Conservation (phyloP, 73 alveolate genomes). For the Loxodes magnus region DNA sequence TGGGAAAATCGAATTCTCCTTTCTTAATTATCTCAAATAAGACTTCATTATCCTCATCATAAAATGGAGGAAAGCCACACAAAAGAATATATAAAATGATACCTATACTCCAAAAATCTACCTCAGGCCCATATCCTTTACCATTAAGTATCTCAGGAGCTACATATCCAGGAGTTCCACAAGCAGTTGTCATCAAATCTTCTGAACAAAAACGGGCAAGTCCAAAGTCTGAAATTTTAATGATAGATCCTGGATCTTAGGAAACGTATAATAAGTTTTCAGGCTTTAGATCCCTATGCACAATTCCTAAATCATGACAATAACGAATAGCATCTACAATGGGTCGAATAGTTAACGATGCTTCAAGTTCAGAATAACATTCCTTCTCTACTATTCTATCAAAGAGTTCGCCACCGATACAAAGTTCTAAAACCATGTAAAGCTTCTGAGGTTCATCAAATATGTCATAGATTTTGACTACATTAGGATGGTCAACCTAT, state of each 20-base stretch:
- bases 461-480: constrained; percentile 53
- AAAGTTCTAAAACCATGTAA: constrained; percentile 64
- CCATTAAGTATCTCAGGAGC: constrained; percentile 96
- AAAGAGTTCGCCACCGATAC: constrained; percentile 81
- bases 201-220: constrained; percentile 83
- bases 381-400: constrained; percentile 95
- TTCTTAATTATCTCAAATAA: constrained; percentile 68
- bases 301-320: constrained; percentile 88
- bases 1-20: constrained; percentile 63
- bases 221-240: constrained; percentile 94
- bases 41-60: constrained; percentile 75
- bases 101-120: constrained; percentile 95
- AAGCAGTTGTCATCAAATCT: constrained; percentile 92
- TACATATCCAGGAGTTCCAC: constrained; percentile 97
- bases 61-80: constrained; percentile 93
- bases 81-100: constrained; percentile 81
- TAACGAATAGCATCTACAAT: constrained; percentile 91
- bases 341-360: constrained; percentile 91
- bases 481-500: constrained; percentile 77
- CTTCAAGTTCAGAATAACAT: constrained; percentile 91
- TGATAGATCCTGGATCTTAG: constrained; percentile 73
- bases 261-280: constrained; percentile 85
- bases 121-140: constrained; percentile 86
- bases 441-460: constrained; percentile 54
- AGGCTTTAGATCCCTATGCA: constrained; percentile 97